A percentile compares a stretch with the other conserved stretches of the same genome.
Evolutionary conservation across 2,329 filamentous ascomycete genomes (phyloP).

Genomic region (Stagonosporopsis rhizophila): DNA sequence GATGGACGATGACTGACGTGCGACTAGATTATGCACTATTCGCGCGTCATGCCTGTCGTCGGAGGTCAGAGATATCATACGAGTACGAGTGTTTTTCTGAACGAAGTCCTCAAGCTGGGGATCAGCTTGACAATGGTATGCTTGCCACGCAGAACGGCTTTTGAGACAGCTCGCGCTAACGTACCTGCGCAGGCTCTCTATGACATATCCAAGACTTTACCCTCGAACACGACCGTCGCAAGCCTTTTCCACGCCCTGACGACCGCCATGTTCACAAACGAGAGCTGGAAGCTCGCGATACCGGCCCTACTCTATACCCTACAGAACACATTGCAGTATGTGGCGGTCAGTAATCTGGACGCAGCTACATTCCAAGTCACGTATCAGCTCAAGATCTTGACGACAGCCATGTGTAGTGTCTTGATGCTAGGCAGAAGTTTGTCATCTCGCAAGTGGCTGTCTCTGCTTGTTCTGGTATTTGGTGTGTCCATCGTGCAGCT

Average conservation of each 20-base stretch:
- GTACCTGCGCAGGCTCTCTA: constrained; percentile 66
- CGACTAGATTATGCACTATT: constrained; percentile 86
- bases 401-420: constrained; percentile 86
- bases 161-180: not conserved
- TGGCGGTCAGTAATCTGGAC: constrained; percentile 88
- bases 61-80: constrained; percentile 89
- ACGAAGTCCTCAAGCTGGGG: constrained; percentile 88
- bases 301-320: constrained; percentile 88
- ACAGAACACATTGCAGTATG: constrained; percentile 92
- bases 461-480: constrained; percentile 77
- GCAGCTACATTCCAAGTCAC: constrained; percentile 92
- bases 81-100: constrained; percentile 92
- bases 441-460: constrained; percentile 77
- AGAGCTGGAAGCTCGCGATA: constrained; percentile 93
- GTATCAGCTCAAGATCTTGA: constrained; percentile 93
- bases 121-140: constrained; percentile 77
- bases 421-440: constrained; percentile 75
- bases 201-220: constrained; percentile 79
- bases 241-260: constrained; percentile 82
- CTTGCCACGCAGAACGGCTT: not conserved
- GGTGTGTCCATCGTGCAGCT: constrained; percentile 88
- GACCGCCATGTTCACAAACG: constrained; percentile 81
- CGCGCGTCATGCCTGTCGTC: constrained; percentile 85
- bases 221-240: constrained; percentile 79
- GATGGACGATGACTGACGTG: constrained; percentile 17